Evolutionary conservation across 805 yeast species (phyloP).

Genomic region (Lipomyces anomalus): DNA sequence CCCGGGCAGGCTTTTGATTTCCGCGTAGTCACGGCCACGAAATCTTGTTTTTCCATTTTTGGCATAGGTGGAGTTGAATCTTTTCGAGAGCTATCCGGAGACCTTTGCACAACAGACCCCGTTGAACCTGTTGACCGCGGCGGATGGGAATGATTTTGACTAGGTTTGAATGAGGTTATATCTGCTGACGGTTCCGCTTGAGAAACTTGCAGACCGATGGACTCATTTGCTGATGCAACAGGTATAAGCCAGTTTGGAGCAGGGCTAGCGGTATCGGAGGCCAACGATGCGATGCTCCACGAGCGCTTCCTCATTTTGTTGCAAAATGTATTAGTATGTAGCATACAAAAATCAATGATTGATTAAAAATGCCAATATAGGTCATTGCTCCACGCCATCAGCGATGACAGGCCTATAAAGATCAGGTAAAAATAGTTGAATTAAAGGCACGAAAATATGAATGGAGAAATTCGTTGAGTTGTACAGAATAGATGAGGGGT

Average conservation of each 20-base stretch:
- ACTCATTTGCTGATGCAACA: conserved; percentile 1
- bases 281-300: conserved; percentile 5
- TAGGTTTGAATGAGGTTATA: not conserved
- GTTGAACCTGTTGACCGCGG: not conserved
- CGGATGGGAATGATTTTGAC: not conserved
- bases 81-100: not conserved
- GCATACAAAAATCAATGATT: no score
- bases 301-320: conserved; percentile 11
- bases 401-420: no score
- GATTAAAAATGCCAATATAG: no score
- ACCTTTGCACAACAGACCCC: not conserved
- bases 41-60: not conserved
- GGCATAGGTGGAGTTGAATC: not conserved
- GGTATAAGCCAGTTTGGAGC: conserved; percentile 1
- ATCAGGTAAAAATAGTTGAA: no score
- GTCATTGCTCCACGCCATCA: no score
- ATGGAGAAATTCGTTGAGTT: no score
- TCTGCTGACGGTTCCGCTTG: conserved; percentile 4
- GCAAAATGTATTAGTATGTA: no score
- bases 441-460: no score
- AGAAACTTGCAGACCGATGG: conserved; percentile 3
- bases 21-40: conserved; percentile 7
- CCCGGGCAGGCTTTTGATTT: conserved; percentile 19
- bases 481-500: no score
- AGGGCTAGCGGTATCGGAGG: conserved; percentile 2